Base-by-base conservation (phyloP, 495 filamentous ascomycete genomes). In the Talaromyces ruber region DNA sequence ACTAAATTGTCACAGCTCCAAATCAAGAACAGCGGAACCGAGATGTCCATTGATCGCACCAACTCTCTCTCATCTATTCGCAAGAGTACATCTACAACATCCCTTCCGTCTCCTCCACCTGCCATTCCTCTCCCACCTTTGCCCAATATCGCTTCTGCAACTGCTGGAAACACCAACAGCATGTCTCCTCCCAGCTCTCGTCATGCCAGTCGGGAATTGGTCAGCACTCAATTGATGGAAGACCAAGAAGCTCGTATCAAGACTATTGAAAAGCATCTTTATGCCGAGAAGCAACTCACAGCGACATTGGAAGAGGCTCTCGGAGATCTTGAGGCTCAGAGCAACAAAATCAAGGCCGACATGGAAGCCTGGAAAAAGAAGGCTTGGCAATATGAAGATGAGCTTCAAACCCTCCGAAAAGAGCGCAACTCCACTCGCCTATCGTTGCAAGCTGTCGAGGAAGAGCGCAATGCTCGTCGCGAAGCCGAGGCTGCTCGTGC, bases 181-280 rank as follows among this genome's bases (percentile, higher is more conserved):
- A 74, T 75, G 7, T 79, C 79, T 30, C 76, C 79, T 4, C 78
- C 78, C 21, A 74, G 72, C 70, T 76, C 78, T 60, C 86, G 91
- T 6, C 91, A 91, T 61, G 79, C 85, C 16, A 92, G 88, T 78
- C 95, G 93, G 66, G 93, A 97, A 66, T 81, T 93, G 61, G 85
- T 84, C 56, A 79, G 81, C 54, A 79, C 81, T 29, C 86, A 90
- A 68, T 43, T 81, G 6, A 74, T 79, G 55, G 93, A 98, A 65
- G 94, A 98, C 64, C 92, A 96, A 70, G 95, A 98, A 72, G 87
- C 89, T 43, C 93, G 92, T 54, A 95, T 98, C 69, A 87, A 88
- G 53, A 93, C 92, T 25, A 96, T 98, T 64, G 94, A 98, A 79
- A 97, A 97, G 79, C 92, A 98, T 70, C 84, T 98, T 30, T 88